Evolutionary conservation across 1,284 basidiomycete genomes (phyloP), one percentile per base, ranked within the genome.

Genomic region (Ganoderma lingzhi): DNA sequence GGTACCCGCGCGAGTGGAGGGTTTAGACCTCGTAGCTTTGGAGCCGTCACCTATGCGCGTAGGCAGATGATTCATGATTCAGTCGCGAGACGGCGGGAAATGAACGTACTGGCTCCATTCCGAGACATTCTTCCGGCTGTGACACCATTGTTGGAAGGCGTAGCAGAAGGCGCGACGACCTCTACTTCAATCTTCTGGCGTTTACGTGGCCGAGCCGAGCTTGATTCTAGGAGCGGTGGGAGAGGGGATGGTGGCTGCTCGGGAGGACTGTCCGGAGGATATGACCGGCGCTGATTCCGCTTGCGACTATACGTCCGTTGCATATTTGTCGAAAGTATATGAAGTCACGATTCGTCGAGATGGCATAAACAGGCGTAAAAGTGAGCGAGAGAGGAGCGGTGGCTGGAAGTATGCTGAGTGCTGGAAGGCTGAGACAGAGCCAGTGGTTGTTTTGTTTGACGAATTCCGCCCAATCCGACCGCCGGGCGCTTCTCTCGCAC

Each of bases 261-360:
- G 28, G 58, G 17, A 14, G 41, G 42, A 53, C 44, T 66, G 17
- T 66, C 74, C 15, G 67, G 23, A 12, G 71, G 66, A 37, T 63
- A 65, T 39, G 70, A 68, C 35, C 71, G 72, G n/a, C 75, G 75
- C 53, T 74, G 71, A 44, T 74, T 68, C 15, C 68, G 69, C 67
- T 73, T 76, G 39, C 75, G 72, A 51, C 76, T 71, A 56, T 76
- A 76, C 4, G 76, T 76, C 37, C 72, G 70, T 65, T 76, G 72
- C 75, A 76, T 76, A 3, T 15, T 63, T 17, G 45, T 44, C 14
- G 12, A 32, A n/a, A n/a, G 9, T 9, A 30, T 32, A 41, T 37
- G 30, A 14, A 10, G 56, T n/a, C 14, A 35, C 1, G 14, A 14
- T 15, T 32, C 53, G 53, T 35, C 53, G 19, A 15, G 35, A 56